Base-by-base conservation (phyloP, 805 yeast genomes). In the Ogataea polymorpha region DNA sequence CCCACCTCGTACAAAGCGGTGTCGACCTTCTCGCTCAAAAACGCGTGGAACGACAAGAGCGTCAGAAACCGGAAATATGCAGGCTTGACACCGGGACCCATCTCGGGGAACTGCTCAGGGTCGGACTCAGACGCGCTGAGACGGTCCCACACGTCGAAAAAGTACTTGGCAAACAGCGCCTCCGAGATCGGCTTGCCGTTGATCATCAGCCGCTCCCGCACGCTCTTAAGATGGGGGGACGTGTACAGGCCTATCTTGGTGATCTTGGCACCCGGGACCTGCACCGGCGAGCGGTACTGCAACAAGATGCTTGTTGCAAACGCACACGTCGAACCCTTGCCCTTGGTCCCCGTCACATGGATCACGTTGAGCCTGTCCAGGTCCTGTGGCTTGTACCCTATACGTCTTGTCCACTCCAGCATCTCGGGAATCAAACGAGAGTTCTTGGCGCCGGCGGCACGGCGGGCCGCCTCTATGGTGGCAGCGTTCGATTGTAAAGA, bases 321-420 rank as follows among this genome's bases (percentile, higher is more conserved):
- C 0, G 99, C 96, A 63, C 97, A 91, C 0, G 98, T 91, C 0
- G 97, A 89, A 1, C 99, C 99, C 66, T 93, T 93, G 11, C 99
- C 99, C 61, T 93, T 93, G 1, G 99, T 93, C 15, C 99, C 99
- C 0, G 99, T 90, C 26, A 95, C 83, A 58, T 93, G 99, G 30
- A 93, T 74, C 2, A 89, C 73, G 53, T 90, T 90, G 53, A 93
- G 62, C 45, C 64, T 72, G 64, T 90, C 78, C 58, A 87, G 79
- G 48, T 86, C 95, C 3, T 66, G 52, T 2, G 86, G 79, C 23
- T 63, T 53, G 53, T 83, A 82, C 0, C 91, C 95, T 9, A 80
- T 71, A 46, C 91, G 67, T 39, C 85, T 67, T 4, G 80, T 68
- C 88, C 89, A 86, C 56, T 85, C 93, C 23, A 74, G 62, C 85